These are phyloP conservation scores for Baorangia bicolor DNA, from an alignment of 768 basidiomycete species.

Conservation along the genomic window DNA sequence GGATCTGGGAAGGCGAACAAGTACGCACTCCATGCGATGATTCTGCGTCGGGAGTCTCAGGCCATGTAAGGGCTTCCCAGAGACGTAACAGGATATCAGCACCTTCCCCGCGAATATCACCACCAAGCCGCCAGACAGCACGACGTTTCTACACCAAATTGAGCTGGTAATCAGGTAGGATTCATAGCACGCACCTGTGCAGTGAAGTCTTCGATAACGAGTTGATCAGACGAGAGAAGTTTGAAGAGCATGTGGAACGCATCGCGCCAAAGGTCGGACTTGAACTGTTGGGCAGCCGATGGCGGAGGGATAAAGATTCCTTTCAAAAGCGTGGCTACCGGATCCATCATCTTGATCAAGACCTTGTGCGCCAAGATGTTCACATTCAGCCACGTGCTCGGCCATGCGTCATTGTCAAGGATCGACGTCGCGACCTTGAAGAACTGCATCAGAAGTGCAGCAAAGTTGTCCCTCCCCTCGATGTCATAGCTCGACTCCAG, in stretches of 20 bases:
- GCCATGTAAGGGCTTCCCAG: conserved; percentile 86
- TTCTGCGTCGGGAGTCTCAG: conserved; percentile 50
- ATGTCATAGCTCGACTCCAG: conserved; percentile 82
- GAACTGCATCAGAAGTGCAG: conserved; percentile 66
- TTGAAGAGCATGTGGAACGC: conserved; percentile 80
- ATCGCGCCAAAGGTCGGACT: conserved; percentile 76
- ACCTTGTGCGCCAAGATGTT: conserved; percentile 87
- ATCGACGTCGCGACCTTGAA: conserved; percentile 83
- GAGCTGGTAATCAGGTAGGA: conserved; percentile 3
- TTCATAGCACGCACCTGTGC: conserved; percentile 62
- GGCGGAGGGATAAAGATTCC: conserved; percentile 76
- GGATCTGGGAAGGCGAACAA: background rate
- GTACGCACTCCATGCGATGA: conserved; percentile 65
- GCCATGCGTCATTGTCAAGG: conserved; percentile 85
- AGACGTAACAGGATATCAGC: conserved; percentile 73
- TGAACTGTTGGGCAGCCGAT: conserved; percentile 63
- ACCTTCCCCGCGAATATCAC: conserved; percentile 92
- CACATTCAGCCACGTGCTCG: conserved; percentile 87
- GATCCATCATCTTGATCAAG: conserved; percentile 84
- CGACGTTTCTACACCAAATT: conserved; percentile 70
- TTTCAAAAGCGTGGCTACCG: conserved; percentile 73
- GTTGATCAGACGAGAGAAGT: conserved; percentile 83
- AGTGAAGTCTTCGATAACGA: conserved; percentile 93
- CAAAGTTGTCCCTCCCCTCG: conserved; percentile 81
- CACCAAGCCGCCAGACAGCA: conserved; percentile 94